Percentiles rank a stretch among this genome's conserved stretches.
Conservation (phyloP, 2,329 filamentous ascomycete species). For the Pseudonectria foliicola region DNA sequence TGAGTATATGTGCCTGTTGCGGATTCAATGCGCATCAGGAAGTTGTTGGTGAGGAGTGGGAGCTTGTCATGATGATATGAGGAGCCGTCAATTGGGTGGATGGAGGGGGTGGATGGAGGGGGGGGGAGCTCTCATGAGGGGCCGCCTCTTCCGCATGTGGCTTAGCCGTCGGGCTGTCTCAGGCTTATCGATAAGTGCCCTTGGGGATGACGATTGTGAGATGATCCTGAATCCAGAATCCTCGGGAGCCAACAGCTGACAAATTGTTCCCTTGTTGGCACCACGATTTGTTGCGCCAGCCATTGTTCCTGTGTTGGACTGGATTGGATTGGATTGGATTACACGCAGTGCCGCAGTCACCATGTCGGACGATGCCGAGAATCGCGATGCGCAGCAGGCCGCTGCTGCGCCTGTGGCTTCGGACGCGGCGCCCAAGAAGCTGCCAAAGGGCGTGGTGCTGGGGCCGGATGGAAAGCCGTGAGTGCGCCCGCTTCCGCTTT, state of each 20-base stretch:
- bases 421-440: conserved; percentile 41
- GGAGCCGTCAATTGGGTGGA: too few species aligned
- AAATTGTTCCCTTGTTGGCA: too few species aligned
- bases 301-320: too few species aligned
- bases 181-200: conserved; percentile 12
- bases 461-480: conserved; percentile 82
- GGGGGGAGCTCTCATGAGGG: too few species aligned
- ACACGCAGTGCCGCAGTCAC: too few species aligned
- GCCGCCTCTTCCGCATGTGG: too few species aligned
- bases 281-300: too few species aligned
- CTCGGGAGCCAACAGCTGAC: conserved; percentile 1
- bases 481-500: conserved; percentile 26
- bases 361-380: conserved; percentile 32
- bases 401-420: conserved; percentile 14
- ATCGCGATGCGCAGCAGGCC: conserved; percentile 15
- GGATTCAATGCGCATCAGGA: neutral
- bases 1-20: too few species aligned
- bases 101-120: too few species aligned
- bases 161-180: neutral
- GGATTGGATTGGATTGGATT: too few species aligned
- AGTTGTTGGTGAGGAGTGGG: neutral
- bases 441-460: conserved; percentile 66
- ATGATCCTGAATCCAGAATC: conserved; percentile 1
- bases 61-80: neutral
- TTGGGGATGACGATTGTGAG: conserved; percentile 1